phyloP scores from a whole-genome alignment of 1,284 basidiomycete genomes.

The Ceratobasidium sp. region DNA sequence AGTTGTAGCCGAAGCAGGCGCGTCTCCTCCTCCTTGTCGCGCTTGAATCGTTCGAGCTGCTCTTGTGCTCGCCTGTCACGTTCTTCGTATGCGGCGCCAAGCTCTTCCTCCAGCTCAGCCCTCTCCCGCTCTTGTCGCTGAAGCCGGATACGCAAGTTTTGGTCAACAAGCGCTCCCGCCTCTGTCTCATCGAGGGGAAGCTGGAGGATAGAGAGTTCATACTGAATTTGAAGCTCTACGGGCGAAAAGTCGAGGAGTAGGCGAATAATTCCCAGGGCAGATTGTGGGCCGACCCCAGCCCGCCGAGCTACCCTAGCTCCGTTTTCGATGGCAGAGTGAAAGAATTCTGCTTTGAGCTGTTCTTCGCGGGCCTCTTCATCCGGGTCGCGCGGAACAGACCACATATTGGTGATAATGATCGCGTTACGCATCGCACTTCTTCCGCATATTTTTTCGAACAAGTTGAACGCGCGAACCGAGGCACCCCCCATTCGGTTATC shows the following conservation, averaged over 20 bases:
- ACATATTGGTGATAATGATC: constrained; percentile 46
- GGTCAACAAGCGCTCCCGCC: constrained; percentile 19
- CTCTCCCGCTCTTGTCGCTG: constrained; percentile 21
- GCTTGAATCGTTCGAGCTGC: constrained; percentile 24
- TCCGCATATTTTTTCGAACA: constrained; percentile 40
- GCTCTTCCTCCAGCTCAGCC: constrained; percentile 27
- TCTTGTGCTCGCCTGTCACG: constrained; percentile 29
- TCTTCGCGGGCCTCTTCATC: constrained; percentile 40
- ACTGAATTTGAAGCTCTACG: constrained; percentile 11
- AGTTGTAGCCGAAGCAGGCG: not conserved
- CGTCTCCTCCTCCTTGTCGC: constrained; percentile 11
- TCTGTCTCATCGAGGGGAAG: constrained; percentile 9
- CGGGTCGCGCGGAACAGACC: constrained; percentile 36
- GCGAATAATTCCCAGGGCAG: not conserved
- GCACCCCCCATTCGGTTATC: constrained; percentile 36
- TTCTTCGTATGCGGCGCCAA: constrained; percentile 3
- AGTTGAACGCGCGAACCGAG: constrained; percentile 24
- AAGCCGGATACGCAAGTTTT: constrained; percentile 1
- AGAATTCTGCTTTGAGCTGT: constrained; percentile 43
- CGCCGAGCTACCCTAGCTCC: constrained; percentile 43
- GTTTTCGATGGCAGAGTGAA: constrained; percentile 43
- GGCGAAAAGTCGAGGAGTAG: not conserved
- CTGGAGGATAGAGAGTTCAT: not conserved
- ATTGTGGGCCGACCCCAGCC: constrained; percentile 1
- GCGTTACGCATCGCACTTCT: constrained; percentile 41